Evolutionary conservation across 257 asterid species (phyloP), one percentile per base, ranked within the genome.

Genomic region (Solanum paucissectum): DNA sequence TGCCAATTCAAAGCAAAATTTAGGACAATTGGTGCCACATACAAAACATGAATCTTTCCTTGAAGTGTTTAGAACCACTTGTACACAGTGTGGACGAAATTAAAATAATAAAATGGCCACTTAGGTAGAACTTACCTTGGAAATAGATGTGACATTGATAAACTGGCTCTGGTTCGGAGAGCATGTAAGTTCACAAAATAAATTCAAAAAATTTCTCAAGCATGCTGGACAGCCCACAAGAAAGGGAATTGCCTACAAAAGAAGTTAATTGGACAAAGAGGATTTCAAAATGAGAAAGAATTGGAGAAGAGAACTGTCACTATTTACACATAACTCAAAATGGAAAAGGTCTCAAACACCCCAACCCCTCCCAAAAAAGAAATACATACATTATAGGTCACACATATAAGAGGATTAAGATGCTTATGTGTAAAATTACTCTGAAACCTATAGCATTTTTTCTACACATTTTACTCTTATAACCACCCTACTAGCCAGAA

Each of bases 141-240:
- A 87, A 89, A 93, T 90, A 66, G 98, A 92, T 49, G 99, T 94
- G 92, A 97, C 99, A 42, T 97, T 95, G 87, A 97, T 97, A 91
- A 96, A 97, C 92, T 94, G 98, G 87, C 99, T 96, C 94, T 97
- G 99, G 89, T 94, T 96, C 6, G 99, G 99, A 77, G 99, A 97
- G 89, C 99, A 97, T 5, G 99, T 92, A 77, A 97, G 98, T 94
- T 96, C 99, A 83, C 99, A 97, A 93, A 97, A 97, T 42, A 97
- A 93, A 95, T 97, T 97, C 94, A 97, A 92, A 89, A 97, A 97
- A 91, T 96, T 97, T 90, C 99, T 94, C 96, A 97, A 93, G 93
- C 99, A 97, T 88, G 99, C 98, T 75, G 99, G 99, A 92, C 99
- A 97, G 79, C 99, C 99, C 88, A 96, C 99, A 87, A 97, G 98